Percentiles rank a stretch among this genome's conserved stretches.
phyloP scores from a whole-genome alignment of 768 basidiomycete species.

The Pleurotus tuber-regium region DNA sequence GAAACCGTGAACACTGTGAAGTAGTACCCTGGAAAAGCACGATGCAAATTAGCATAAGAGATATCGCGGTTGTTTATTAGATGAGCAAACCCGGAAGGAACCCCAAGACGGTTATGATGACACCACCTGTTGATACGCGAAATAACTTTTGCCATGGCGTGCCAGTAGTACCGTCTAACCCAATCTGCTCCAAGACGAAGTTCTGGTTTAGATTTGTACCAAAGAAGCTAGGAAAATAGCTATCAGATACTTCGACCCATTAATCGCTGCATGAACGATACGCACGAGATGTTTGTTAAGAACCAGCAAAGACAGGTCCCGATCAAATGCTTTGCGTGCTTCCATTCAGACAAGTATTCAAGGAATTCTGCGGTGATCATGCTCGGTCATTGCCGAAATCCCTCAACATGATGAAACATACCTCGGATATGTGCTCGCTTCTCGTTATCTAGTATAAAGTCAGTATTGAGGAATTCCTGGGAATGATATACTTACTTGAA shows the following conservation, averaged over 20 bases:
- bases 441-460: no score
- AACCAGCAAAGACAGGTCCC: slow-evolving; percentile 75
- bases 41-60: no score
- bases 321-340: slow-evolving; percentile 62
- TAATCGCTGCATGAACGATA: no score
- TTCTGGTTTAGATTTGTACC: slow-evolving; percentile 59
- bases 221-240: slow-evolving; percentile 51
- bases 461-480: no score
- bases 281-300: slow-evolving; percentile 66
- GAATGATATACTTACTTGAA: no score
- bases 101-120: slow-evolving; percentile 62
- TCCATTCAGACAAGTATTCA: slow-evolving; percentile 72
- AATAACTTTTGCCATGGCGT: slow-evolving; percentile 50
- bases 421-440: slow-evolving; percentile 47
- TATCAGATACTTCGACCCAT: no score
- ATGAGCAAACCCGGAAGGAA: slow-evolving; percentile 61
- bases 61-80: no score
- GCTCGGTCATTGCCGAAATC: not conserved
- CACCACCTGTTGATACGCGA: slow-evolving; percentile 47
- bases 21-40: slow-evolving; percentile 31
- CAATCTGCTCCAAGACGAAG: slow-evolving; percentile 55
- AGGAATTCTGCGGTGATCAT: slow-evolving; percentile 46
- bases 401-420: slow-evolving; percentile 18
- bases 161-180: slow-evolving; percentile 45
- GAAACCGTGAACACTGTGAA: slow-evolving; percentile 67